Percentiles rank a stretch among this genome's conserved stretches.
Evolutionary conservation across 345 rosid species (phyloP).

Genomic region (Salix arbutifolia): DNA sequence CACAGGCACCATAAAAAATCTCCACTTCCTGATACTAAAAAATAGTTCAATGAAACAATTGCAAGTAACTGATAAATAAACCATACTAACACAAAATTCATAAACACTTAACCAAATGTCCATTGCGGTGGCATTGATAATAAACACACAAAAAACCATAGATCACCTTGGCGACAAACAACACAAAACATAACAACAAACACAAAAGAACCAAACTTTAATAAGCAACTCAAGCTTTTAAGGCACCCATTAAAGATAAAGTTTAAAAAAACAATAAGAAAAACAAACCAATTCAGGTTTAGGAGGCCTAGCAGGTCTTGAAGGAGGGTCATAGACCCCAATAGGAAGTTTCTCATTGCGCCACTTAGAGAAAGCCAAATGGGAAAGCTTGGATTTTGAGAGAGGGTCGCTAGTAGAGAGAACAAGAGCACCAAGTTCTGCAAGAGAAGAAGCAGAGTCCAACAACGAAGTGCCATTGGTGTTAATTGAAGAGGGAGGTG

Average conservation of each 20-base stretch:
- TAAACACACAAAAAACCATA: not conserved
- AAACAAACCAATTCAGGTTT: slow-evolving; percentile 60
- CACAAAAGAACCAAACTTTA: not conserved
- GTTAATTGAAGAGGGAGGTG: slow-evolving; percentile 3
- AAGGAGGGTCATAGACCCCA: slow-evolving; percentile 55
- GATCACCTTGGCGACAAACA: no score
- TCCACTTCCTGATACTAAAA: not conserved
- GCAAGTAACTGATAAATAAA: not conserved
- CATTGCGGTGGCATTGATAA: not conserved
- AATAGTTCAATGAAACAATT: not conserved
- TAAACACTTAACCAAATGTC: not conserved
- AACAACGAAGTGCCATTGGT: slow-evolving; percentile 9
- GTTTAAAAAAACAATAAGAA: not conserved
- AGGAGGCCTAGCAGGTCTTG: slow-evolving; percentile 68
- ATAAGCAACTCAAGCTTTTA: not conserved
- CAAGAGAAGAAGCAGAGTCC: slow-evolving; percentile 62
- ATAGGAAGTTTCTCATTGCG: slow-evolving; percentile 52
- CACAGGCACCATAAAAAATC: not conserved
- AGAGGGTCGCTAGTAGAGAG: slow-evolving; percentile 70
- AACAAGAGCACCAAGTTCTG: slow-evolving; percentile 79
- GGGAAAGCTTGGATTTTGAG: slow-evolving; percentile 65
- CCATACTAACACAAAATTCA: not conserved
- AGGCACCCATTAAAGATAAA: not conserved
- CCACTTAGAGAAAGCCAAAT: slow-evolving; percentile 76
- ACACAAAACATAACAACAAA: not conserved